Evolutionary conservation across 305 asterid genomes (phyloP).

Genomic region (Fraxinus ornus): DNA sequence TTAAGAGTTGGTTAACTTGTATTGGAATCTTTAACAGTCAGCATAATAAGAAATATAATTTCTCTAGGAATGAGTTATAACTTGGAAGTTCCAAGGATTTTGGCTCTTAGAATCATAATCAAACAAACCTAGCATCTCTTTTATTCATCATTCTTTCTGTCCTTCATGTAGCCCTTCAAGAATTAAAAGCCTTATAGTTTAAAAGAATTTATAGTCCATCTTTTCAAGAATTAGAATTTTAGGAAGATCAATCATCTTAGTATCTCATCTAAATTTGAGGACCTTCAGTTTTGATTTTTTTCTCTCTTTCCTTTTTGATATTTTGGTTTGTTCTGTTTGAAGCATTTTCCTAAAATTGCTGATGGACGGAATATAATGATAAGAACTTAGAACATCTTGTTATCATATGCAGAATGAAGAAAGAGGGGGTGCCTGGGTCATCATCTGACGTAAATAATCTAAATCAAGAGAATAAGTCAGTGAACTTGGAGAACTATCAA

Average conservation of each 20-base stretch:
- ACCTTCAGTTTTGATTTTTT: not conserved
- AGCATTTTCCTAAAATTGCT: not conserved
- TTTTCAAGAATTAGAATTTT: not conserved
- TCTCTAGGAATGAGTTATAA: not conserved
- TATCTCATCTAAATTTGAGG: not conserved
- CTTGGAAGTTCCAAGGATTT: not conserved
- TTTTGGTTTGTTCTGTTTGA: not conserved
- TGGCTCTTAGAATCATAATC: not conserved
- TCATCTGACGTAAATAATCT: not conserved
- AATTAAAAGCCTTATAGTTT: not conserved
- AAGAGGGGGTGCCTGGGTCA: not conserved
- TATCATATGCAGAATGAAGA: conserved; percentile 15
- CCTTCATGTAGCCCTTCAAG: not conserved
- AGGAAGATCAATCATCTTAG: not conserved
- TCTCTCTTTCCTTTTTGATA: not conserved
- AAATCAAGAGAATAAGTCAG: conserved; percentile 5
- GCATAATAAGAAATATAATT: not conserved
- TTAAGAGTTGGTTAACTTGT: not conserved
- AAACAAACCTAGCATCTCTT: not conserved
- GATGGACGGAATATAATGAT: not conserved
- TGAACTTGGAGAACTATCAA: conserved; percentile 15
- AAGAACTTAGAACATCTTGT: not conserved
- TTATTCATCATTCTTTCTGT: not conserved
- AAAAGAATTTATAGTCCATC: not conserved
- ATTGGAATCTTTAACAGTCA: not conserved